Base-by-base conservation (phyloP, 1,139 yeast species). In the Zygosaccharomyces pseudobailii region DNA sequence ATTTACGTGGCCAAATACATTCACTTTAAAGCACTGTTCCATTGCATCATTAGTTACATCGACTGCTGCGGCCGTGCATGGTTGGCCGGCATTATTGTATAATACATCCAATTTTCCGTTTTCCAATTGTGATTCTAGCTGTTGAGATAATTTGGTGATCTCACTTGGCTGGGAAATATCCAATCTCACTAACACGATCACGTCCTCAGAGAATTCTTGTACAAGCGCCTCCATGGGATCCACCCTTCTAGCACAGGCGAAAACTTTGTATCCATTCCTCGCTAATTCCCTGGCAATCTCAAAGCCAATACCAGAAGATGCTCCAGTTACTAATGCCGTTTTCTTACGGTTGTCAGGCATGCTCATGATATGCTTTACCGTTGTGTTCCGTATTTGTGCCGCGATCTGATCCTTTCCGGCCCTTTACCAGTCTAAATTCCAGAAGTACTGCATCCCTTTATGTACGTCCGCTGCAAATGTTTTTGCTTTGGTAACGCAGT, bases 301-400 rank as follows among this genome's bases (percentile, higher is more conserved):
- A 60, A 70, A 78, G 3, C 95, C 95, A 54, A 86, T 86, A 8
- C 94, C 95, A 0, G 89, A 82, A 0, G 90, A 84, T 17, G 87
- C 86, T 5, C 95, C 95, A 1, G 95, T 86, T 30, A 86, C 76
- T 37, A 84, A 68, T 2, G 80, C 88, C n/a, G 32, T 28, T 28
- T 28, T 28, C 32, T 13, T 28, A 13, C 32, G 13, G n/a, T 13
- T 28, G 32, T 28, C 32, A 28, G 32, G 8, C 32, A 28, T 28
- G 32, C n/a, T 13, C 17, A 13, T 5, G 32, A 3, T 28, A 5
- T 3, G 32, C n/a, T 10, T 4, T 3, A 28, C 8, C 32, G 32
- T 3, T 28, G 2, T 28, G 5, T 28, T 28, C n/a, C 13, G 9
- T 28, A 10, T 13, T 13, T 13, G 2, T 13, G 17, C 17, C 2